Conservation (phyloP, 192 early-diverging fungal species). For the Coemansia sp. region DNA sequence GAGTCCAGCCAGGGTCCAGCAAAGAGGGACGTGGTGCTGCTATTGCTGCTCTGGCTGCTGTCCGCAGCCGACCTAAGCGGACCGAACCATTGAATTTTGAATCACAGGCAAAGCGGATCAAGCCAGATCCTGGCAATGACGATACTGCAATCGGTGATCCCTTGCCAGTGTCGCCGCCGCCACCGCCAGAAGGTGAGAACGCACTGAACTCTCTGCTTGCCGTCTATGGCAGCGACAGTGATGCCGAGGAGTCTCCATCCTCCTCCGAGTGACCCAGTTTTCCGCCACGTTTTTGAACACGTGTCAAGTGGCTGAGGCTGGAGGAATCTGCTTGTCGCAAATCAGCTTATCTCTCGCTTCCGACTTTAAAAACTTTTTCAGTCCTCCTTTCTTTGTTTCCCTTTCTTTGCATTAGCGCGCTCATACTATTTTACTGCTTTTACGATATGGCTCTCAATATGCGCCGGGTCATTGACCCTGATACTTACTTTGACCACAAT, state of each 20-base stretch:
- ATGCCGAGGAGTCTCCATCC: neutral
- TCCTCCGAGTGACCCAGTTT: neutral
- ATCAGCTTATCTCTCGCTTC: neutral
- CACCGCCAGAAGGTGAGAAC: neutral
- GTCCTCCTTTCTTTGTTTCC: neutral
- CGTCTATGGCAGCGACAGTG: slow-evolving; percentile 16
- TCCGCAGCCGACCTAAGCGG: neutral
- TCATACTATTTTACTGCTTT: neutral
- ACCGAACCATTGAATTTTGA: neutral
- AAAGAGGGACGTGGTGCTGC: neutral
- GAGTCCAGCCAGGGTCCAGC: neutral
- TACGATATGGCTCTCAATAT: neutral
- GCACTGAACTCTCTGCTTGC: slow-evolving; percentile 8
- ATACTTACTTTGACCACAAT: slow-evolving; percentile 75
- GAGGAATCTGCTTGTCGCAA: neutral
- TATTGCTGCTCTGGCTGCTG: neutral
- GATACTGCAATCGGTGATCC: neutral
- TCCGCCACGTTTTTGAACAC: neutral
- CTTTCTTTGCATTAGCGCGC: neutral
- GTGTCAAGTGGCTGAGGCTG: too few species aligned
- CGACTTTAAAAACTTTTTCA: neutral
- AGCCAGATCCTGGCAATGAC: neutral
- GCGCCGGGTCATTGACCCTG: slow-evolving; percentile 59
- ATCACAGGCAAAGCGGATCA: neutral
- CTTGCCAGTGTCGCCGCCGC: neutral